Conservation (phyloP, 2,329 filamentous ascomycete genomes). For the Clarireedia monteithiana region DNA sequence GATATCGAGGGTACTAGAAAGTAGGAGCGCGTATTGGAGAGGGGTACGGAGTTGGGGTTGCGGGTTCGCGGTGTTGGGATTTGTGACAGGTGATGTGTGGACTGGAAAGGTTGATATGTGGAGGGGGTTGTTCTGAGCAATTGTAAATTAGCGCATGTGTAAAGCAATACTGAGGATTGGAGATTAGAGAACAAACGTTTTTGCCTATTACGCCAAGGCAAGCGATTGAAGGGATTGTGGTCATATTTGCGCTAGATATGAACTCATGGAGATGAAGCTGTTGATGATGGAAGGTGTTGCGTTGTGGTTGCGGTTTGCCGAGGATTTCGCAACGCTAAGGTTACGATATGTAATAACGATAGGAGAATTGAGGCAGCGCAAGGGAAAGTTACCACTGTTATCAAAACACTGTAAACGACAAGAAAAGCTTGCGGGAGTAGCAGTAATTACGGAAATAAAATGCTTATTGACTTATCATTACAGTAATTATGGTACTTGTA, state of each 20-base stretch:
- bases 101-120: slow-evolving; percentile 81
- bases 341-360: no score
- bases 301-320: background rate
- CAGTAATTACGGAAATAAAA: background rate
- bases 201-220: slow-evolving; percentile 92
- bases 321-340: background rate
- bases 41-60: slow-evolving; percentile 71
- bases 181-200: slow-evolving; percentile 51
- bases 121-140: slow-evolving; percentile 79
- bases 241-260: slow-evolving; percentile 31
- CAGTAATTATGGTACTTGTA: background rate
- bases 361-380: no score
- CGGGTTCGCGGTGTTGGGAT: slow-evolving; percentile 56
- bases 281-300: slow-evolving; percentile 9
- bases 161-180: background rate
- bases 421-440: no score
- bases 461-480: background rate
- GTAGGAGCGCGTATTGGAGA: slow-evolving; percentile 86
- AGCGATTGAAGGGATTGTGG: slow-evolving; percentile 70
- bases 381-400: no score
- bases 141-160: background rate
- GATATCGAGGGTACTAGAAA: slow-evolving; percentile 87
- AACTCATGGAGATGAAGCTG: background rate
- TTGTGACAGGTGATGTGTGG: background rate
- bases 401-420: no score